Base-by-base conservation (phyloP, 225 moss, liverwort and hornwort genomes). In the Rhytidiadelphus loreus region DNA sequence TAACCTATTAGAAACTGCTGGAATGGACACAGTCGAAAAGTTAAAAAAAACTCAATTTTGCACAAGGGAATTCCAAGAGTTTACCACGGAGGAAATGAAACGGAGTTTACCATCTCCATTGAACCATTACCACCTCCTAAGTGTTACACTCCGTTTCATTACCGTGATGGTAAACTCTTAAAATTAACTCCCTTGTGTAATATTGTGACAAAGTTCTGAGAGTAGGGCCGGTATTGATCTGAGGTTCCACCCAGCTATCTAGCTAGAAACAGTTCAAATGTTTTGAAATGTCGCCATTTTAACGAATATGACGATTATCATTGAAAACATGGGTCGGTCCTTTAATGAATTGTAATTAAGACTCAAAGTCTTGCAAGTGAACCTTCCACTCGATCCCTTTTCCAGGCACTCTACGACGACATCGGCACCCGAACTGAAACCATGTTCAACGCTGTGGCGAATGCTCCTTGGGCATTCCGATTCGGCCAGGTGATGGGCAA, bases 371-470 rank as follows among this genome's bases (percentile, higher is more conserved):
- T 79, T 57, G n/a, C 56, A 57, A 50, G 50, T 50, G 50, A 50
- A 16, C 35, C 24, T 77, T 53, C 35, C 35, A 33, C 56, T 76
- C 61, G 29, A 29, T 29, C 20, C 26, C 26, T 50, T 76, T n/a
- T 39, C 55, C 91, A 92, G 77, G 60, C 7, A 5, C 95, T 95
- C 37, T 90, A 19, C 28, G 91, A 90, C 57, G 90, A 91, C 59
- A 0, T 8, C 37, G 21, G 25, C 72, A 95, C 92, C 41, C 88
- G 89, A 71, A 7, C 76, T 8, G 89, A 92, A 52, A 85, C 90
- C 30, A 48, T 5, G 35, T 72, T 92, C n/a, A 93, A 92, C 84
- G 32, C 92, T 4, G 5, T 78, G 41, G 78, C 23, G 8, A 75
- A 12, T 6, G 43, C 39, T 8, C 77, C 86, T 9, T 93, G 92